Conservation (phyloP, 2,329 filamentous ascomycete genomes). For the Nothomitra cinnamomea region DNA sequence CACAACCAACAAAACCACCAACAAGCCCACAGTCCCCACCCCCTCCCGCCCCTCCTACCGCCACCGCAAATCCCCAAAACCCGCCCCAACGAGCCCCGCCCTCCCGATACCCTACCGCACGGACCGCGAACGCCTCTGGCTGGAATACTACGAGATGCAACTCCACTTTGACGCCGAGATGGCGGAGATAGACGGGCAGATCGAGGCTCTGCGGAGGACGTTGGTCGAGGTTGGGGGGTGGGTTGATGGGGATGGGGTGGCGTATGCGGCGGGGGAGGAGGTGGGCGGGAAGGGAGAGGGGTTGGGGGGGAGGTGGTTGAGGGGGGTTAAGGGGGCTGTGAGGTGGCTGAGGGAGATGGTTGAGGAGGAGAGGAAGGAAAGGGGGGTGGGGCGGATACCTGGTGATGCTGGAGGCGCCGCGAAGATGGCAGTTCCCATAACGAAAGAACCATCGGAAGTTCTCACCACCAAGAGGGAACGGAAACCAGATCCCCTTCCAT, state of each 20-base stretch:
- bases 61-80: too few species aligned
- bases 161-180: not conserved
- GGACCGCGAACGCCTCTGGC: not conserved
- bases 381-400: too few species aligned
- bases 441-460: too few species aligned
- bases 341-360: too few species aligned
- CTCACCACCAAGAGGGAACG: too few species aligned
- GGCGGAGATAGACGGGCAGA: not conserved
- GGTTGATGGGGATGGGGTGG: not conserved
- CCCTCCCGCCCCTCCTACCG: too few species aligned
- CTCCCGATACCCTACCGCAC: not conserved
- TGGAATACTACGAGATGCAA: slow-evolving; percentile 1
- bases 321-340: too few species aligned
- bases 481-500: too few species aligned
- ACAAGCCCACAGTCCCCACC: not conserved
- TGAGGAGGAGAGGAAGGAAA: too few species aligned
- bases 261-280: not conserved
- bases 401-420: too few species aligned
- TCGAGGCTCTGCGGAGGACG: not conserved
- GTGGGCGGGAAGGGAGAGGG: not conserved
- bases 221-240: not conserved
- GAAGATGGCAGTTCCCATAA: too few species aligned
- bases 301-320: not conserved
- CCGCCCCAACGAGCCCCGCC: not conserved
- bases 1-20: not conserved